phyloP scores from a whole-genome alignment of 2,329 filamentous ascomycete genomes.

The Cercospora berteroae region DNA sequence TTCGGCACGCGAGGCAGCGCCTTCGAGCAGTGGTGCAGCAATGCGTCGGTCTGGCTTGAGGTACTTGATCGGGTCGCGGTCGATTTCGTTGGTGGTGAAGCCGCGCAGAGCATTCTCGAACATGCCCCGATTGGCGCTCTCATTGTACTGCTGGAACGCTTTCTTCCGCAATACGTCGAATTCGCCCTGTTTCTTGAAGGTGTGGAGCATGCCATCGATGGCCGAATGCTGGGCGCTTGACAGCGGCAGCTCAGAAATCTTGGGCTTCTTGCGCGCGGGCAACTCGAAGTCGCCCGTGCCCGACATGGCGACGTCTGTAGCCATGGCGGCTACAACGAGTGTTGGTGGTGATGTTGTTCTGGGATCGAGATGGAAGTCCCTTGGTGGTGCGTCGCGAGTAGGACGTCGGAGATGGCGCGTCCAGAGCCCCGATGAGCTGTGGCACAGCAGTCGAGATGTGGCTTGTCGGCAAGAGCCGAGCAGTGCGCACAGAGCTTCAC shows the following conservation, averaged over 20 bases:
- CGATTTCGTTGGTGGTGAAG: slow-evolving; percentile 71
- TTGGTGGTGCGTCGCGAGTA: neutral
- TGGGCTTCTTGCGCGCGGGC: slow-evolving; percentile 58
- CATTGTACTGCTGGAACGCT: slow-evolving; percentile 65
- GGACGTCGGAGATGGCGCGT: neutral
- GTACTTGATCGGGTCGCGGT: slow-evolving; percentile 66
- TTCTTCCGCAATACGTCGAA: slow-evolving; percentile 77
- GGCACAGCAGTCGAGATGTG: neutral
- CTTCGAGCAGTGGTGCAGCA: slow-evolving; percentile 72
- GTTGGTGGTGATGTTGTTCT: neutral
- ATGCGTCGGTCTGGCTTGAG: slow-evolving; percentile 72
- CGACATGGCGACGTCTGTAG: slow-evolving; percentile 28
- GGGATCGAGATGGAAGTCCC: neutral
- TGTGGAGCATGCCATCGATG: slow-evolving; percentile 73
- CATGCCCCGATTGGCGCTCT: slow-evolving; percentile 55
- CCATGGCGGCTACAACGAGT: slow-evolving; percentile 19
- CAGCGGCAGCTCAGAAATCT: slow-evolving; percentile 72
- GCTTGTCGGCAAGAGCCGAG: neutral
- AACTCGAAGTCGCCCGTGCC: slow-evolving; percentile 33
- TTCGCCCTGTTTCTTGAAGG: slow-evolving; percentile 82
- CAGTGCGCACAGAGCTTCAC: slow-evolving; percentile 2
- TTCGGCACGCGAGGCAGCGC: slow-evolving; percentile 71
- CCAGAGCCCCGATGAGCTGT: neutral
- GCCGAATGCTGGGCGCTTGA: slow-evolving; percentile 69
- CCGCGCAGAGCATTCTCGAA: slow-evolving; percentile 36